Evolutionary conservation across 176 grass and related monocot genomes (phyloP), one percentile per base, ranked within the genome.

Genomic region (Sorghum bicolor): DNA sequence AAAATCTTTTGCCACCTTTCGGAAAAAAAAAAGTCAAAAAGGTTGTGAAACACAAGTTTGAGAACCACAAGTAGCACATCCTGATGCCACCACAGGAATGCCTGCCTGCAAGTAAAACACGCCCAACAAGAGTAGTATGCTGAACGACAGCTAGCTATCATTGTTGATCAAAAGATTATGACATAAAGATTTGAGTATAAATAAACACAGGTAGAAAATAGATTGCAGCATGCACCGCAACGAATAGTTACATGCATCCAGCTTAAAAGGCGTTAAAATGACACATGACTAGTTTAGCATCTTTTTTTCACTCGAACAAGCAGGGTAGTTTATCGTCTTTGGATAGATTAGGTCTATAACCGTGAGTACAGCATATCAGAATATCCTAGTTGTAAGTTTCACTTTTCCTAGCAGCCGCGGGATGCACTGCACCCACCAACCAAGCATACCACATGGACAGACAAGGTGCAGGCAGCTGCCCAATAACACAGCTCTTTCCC

Each of bases 401-500:
- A 68, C 11, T 53, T 78, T 31, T 24, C 26, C 44, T 67, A 85
- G 17, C 71, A 33, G 25, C 12, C 24, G 73, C 8, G 29, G 74
- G 38, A 89, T 76, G 70, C 55, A 67, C 63, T 55, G n/a, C 57
- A 75, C 64, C 76, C 10, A 89, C 70, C 87, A 70, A 69, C 61
- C 48, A 85, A 40, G 47, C 52, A 85, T 30, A 64, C 14, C 71
- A 71, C 64, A 76, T 55, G 63, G n/a, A 83, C 53, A 88, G 78
- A 58, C 22, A 82, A 61, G 47, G 44, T 29, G n/a, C n/a, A 28
- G 47, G 37, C 33, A 29, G 60, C 37, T 72, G 32, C 31, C 30
- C 41, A 64, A 72, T 67, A 53, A 67, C 41, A 76, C 25, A 66
- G 38, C n/a, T 67, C 22, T 65, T 75, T 75, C 62, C 41, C 26